Evolutionary conservation across 2,329 filamentous ascomycete species (phyloP).

Genomic region (Diplodia intermedia): DNA sequence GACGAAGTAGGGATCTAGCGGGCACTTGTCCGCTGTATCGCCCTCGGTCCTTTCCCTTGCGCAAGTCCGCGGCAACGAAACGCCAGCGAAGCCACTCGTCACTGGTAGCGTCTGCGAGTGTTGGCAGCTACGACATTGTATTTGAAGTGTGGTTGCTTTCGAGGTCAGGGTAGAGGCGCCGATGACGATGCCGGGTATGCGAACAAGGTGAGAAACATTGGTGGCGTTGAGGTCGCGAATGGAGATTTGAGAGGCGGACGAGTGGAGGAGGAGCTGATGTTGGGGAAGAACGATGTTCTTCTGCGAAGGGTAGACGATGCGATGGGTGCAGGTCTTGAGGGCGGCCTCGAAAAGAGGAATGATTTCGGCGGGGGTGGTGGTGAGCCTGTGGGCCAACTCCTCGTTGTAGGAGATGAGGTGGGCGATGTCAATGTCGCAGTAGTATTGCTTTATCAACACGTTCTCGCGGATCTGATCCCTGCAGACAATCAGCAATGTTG

Average conservation of each 20-base stretch:
- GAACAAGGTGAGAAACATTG: conserved; percentile 91
- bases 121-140: conserved; percentile 88
- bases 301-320: conserved; percentile 85
- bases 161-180: conserved; percentile 96
- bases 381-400: conserved; percentile 87
- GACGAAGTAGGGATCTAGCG: conserved; percentile 94
- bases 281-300: conserved; percentile 75
- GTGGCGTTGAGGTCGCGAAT: conserved; percentile 93
- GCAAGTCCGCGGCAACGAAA: conserved; percentile 83
- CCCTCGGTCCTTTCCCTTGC: conserved; percentile 67
- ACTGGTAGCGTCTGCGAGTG: conserved; percentile 74
- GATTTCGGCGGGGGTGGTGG: conserved; percentile 87
- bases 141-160: conserved; percentile 84
- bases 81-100: conserved; percentile 83
- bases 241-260: conserved; percentile 85
- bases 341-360: conserved; percentile 93
- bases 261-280: conserved; percentile 94
- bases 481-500: conserved; percentile 44
- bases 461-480: conserved; percentile 97
- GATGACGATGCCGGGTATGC: conserved; percentile 96
- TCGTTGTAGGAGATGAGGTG: conserved; percentile 97
- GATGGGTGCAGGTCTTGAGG: conserved; percentile 87
- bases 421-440: conserved; percentile 93
- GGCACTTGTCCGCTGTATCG: conserved; percentile 77
- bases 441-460: conserved; percentile 91